Base-by-base conservation (phyloP, 805 yeast genomes). In the Vanderwaltozyma verrucispora region DNA sequence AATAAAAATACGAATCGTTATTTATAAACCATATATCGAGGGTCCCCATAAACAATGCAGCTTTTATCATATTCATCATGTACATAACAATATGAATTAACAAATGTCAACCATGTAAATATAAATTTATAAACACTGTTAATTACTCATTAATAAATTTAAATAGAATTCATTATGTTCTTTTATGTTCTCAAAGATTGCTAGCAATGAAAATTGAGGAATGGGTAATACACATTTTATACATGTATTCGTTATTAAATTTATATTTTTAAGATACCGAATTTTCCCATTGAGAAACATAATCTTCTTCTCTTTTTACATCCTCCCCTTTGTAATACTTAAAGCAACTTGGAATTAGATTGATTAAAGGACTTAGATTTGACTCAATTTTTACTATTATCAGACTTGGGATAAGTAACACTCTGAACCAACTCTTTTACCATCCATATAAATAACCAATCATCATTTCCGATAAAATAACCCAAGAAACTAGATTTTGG, bases 401-500 rank as follows among this genome's bases (percentile, higher is more conserved):
- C 46, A 73, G 66, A 31, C 80, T 70, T 7, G 87, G 84, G 12
- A 92, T 94, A 31, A 68, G 67, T 41, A 85, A 59, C 34, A 68
- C 60, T 26, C 67, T 67, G 39, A 85, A 63, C 46, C 72, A 68
- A 12, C 78, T 85, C 35, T 53, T 56, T 35, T 46, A 47, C 44
- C 61, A 59, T 3, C 71, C 77, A 49, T 80, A 64, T 6, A 73
- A 67, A 54, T 71, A 80, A 9, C 96, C 96, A 11, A 78, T 67
- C 3, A 69, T 42, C 30, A 82, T 60, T n/a, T 4, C 83, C 89
- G 28, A 80, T 69, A 39, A 75, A 62, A 55, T 85, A 94, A 24
- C 94, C 92, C 47, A 80, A 63, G 46, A 83, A 75, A 40, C 86
- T 76, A 4, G 85, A 71, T 8, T 73, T 69, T 1, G 94, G 88